A percentile compares a stretch with the other conserved stretches of the same genome.
Evolutionary conservation across 768 basidiomycete genomes (phyloP).

Genomic region (Tricholoma bakamatsutake): DNA sequence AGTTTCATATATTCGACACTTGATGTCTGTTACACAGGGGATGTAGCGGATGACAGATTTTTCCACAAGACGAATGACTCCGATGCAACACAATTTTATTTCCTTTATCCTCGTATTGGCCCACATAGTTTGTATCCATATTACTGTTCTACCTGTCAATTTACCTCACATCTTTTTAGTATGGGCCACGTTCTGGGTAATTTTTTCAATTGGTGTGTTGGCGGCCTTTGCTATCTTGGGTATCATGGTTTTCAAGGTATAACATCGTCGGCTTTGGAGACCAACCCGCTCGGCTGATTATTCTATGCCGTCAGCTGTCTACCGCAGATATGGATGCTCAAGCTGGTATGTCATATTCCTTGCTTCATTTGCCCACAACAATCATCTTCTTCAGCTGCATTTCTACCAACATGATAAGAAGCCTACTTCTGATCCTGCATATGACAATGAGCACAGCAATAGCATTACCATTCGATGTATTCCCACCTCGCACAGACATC

Average conservation of each 20-base stretch:
- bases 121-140: constrained; percentile 54
- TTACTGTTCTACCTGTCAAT: neutral
- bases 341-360: constrained; percentile 49
- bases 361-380: constrained; percentile 5
- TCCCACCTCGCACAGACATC: neutral
- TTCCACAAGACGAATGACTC: constrained; percentile 94
- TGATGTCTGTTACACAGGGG: constrained; percentile 47
- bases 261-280: constrained; percentile 8
- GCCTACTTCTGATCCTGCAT: neutral
- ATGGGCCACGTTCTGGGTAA: constrained; percentile 84
- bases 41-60: constrained; percentile 89
- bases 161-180: constrained; percentile 37
- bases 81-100: constrained; percentile 83
- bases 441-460: neutral
- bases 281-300: constrained; percentile 1
- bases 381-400: constrained; percentile 36
- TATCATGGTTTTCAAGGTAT: constrained; percentile 76
- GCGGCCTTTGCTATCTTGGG: constrained; percentile 78
- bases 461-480: neutral
- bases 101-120: constrained; percentile 64
- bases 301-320: constrained; percentile 33
- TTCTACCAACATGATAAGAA: constrained; percentile 50
- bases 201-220: constrained; percentile 70
- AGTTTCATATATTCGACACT: neutral
- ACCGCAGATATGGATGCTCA: constrained; percentile 59